Evolutionary conservation across 371 early-diverging fungal genomes (phyloP), one percentile per base, ranked within the genome.

Genomic region (Zychaea mexicana): DNA sequence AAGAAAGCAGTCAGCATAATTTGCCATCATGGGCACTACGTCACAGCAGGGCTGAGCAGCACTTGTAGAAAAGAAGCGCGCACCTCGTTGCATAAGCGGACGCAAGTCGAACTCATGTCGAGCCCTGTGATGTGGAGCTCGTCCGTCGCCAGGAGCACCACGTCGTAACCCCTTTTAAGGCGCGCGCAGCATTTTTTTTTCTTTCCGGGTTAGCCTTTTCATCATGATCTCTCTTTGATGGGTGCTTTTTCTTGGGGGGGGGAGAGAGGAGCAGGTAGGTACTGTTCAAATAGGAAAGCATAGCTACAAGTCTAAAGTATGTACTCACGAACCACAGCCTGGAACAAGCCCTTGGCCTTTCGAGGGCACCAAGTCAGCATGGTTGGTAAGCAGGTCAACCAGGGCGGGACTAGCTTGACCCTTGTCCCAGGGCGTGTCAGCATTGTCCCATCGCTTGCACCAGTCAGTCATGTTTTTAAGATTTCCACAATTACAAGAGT

Each of bases 291-390:
- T 12, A 42, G 1, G 1, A 15, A 12, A 12, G n/a, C 7, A 42
- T n/a, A n/a, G n/a, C n/a, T n/a, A n/a, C n/a, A n/a, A n/a, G n/a
- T n/a, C n/a, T n/a, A n/a, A n/a, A n/a, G n/a, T n/a, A 42, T 12
- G 15, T 12, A 45, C 46, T 55, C 78, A 92, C 27, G 86, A 74
- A 8, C 96, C 96, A 60, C 95, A 94, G 15, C 95, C 96, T 2
- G 96, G 94, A 27, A 96, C 92, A 12, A 96, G 79, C 21, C 79
- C 89, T 42, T 67, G 71, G 26, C 88, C 90, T n/a, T 71, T 49
- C 17, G 72, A 45, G 36, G 90, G 90, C 38, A 91, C 74, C 53
- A 85, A 70, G 13, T 81, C 68, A 13, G 72, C 47, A 17, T 78
- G 71, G 9, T 81, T 76, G 19, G 85, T 78, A 24, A 92, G 67